Conservation (phyloP, 2,329 filamentous ascomycete genomes). For the Exophiala viscosa region DNA sequence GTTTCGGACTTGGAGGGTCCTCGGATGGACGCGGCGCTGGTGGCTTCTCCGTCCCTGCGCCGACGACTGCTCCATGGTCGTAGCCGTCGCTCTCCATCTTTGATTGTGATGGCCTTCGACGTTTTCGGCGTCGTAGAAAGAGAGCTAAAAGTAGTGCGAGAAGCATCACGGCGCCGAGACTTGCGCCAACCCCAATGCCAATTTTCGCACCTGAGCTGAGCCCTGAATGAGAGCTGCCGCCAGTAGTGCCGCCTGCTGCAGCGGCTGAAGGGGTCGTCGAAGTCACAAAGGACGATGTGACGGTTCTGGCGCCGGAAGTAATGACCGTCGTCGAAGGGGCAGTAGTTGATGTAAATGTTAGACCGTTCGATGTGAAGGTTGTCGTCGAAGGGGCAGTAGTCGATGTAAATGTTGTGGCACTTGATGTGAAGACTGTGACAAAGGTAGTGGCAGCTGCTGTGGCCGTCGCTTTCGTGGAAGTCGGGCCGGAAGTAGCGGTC, state of each 20-base stretch:
- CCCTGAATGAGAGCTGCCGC: conserved; percentile 3
- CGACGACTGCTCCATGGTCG: neutral
- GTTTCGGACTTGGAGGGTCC: neutral
- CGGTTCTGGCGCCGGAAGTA: neutral
- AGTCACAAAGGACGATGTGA: neutral
- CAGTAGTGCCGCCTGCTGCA: neutral
- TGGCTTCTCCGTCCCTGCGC: no score
- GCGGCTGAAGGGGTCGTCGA: neutral
- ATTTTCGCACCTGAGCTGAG: conserved; percentile 29
- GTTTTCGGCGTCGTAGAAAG: conserved; percentile 24
- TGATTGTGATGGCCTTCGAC: conserved; percentile 1
- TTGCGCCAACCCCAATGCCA: conserved; percentile 28
- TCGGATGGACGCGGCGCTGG: neutral
- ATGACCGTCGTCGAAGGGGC: neutral
- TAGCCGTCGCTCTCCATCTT: conserved; percentile 2
- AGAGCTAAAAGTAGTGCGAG: conserved; percentile 24
- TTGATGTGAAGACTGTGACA: neutral
- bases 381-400: neutral
- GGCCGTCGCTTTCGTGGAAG: neutral
- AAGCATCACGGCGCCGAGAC: conserved; percentile 23
- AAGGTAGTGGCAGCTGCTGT: neutral
- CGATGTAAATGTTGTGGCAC: neutral
- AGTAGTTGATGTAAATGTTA: neutral
- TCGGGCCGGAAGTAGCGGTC: neutral
- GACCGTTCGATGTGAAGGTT: no score